Base-by-base conservation (phyloP, 371 early-diverging fungal genomes). In the Parasitella parasitica region DNA sequence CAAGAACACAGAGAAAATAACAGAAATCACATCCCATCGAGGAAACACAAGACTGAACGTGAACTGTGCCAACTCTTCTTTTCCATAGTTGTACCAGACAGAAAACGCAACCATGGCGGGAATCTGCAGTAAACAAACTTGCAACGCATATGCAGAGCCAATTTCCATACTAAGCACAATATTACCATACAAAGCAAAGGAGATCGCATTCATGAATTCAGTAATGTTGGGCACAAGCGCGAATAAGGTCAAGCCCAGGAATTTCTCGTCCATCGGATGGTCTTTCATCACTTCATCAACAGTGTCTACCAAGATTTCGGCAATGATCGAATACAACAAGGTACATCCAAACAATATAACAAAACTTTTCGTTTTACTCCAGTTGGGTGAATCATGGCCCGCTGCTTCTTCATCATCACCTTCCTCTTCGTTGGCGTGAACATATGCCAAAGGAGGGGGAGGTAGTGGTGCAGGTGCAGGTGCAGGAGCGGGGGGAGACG, bases 191-290 rank as follows among this genome's bases (percentile, higher is more conserved):
- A 93, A 73, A 8, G 97, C 96, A 83, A 98, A 98, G 4, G 96
- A 92, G 61, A 96, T 93, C 30, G 97, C 97, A 70, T 98, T 98
- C 84, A 94, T 91, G 69, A 98, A 96, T 78, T 98, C 98, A 12
- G 98, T 95, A 39, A 96, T 91, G 58, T 90, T 93, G n/a, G 98
- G 98, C 26, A 79, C 97, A 57, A 97, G 70, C 2, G 97, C 95
- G 83, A 98, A 96, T 48, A 98, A 69, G 0, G 97, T 95, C 65
- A 96, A 68, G 0, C 98, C 98, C 28, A 97, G 65, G 52, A 95
- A 87, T 76, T 97, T 97, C 59, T 95, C 94, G 60, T 86, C 86
- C 46, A 97, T 76, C 7, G 84, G 83, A 37, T 78, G 32, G 22
- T 77, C 74, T 32, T 84, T 77, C 67, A 92, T 79, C 4, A 92